Evolutionary conservation across 768 basidiomycete species (phyloP).

Genomic region (Suillus subaureus): DNA sequence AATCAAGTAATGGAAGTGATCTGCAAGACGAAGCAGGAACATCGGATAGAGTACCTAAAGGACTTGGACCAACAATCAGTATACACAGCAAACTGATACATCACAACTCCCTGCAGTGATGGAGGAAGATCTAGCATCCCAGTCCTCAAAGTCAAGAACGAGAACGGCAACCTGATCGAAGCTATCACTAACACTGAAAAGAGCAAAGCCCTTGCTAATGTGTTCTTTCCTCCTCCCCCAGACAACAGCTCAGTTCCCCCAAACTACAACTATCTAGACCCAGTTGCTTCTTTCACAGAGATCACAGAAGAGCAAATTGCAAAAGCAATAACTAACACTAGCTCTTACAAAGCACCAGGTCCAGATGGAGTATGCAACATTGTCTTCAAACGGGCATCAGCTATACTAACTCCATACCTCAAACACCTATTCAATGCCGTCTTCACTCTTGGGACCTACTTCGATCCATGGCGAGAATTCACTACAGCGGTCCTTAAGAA

Average conservation of each 20-base stretch:
- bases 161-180: neutral
- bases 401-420: neutral
- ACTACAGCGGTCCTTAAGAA: slow-evolving; percentile 21
- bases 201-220: slow-evolving; percentile 12
- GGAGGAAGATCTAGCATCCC: slow-evolving; percentile 3
- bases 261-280: slow-evolving; percentile 10
- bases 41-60: slow-evolving; percentile 29
- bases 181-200: slow-evolving; percentile 22
- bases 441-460: neutral
- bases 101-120: slow-evolving; percentile 7
- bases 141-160: neutral
- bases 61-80: slow-evolving; percentile 4
- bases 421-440: neutral
- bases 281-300: neutral
- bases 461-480: neutral
- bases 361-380: slow-evolving; percentile 33
- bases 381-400: slow-evolving; percentile 14
- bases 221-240: slow-evolving; percentile 30
- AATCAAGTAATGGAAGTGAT: neutral
- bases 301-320: slow-evolving; percentile 17
- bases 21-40: slow-evolving; percentile 20
- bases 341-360: slow-evolving; percentile 23
- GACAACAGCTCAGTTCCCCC: neutral
- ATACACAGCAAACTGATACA: slow-evolving; percentile 9
- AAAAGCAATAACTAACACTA: slow-evolving; percentile 10